Evolutionary conservation across 768 basidiomycete genomes (phyloP).

Genomic region (Termitomyces sp.): DNA sequence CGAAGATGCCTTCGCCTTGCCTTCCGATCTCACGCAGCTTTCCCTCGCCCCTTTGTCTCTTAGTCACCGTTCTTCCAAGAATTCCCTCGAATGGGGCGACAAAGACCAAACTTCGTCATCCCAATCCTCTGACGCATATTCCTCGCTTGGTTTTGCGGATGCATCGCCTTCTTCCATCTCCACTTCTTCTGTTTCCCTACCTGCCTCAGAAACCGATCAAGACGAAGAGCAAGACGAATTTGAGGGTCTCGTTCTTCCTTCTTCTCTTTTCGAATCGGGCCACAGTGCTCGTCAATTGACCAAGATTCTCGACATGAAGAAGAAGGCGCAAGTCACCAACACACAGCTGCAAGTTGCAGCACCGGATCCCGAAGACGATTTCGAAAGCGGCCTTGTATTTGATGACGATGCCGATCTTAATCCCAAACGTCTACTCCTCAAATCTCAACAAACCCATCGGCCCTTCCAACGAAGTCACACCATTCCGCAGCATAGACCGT

Average conservation of each 20-base stretch:
- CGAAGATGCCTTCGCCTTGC: conserved; percentile 78
- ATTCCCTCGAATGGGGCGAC: conserved; percentile 82
- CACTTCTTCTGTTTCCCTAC: conserved; percentile 57
- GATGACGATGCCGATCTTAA: conserved; percentile 81
- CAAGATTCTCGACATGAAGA: conserved; percentile 49
- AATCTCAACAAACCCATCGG: conserved; percentile 37
- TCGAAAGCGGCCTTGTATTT: conserved; percentile 80
- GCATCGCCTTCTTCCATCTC: conserved; percentile 70
- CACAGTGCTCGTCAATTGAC: conserved; percentile 48
- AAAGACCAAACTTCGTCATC: conserved; percentile 79
- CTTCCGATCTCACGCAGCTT: conserved; percentile 73
- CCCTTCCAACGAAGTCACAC: conserved; percentile 52
- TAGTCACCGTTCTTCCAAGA: conserved; percentile 74
- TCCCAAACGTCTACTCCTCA: conserved; percentile 64
- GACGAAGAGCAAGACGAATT: conserved; percentile 70
- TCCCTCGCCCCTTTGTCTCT: conserved; percentile 77
- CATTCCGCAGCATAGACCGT: conserved; percentile 45
- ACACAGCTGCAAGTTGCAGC: conserved; percentile 41
- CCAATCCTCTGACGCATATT: conserved; percentile 85
- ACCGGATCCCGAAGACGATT: conserved; percentile 77
- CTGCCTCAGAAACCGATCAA: conserved; percentile 69
- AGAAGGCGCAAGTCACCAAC: conserved; percentile 40
- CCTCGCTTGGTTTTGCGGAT: conserved; percentile 70
- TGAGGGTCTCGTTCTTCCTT: conserved; percentile 77
- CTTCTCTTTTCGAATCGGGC: conserved; percentile 69